Evolutionary conservation across 73 alveolate species (phyloP), one percentile per base, ranked within the genome.

Genomic region (Durusdinium trenchii): DNA sequence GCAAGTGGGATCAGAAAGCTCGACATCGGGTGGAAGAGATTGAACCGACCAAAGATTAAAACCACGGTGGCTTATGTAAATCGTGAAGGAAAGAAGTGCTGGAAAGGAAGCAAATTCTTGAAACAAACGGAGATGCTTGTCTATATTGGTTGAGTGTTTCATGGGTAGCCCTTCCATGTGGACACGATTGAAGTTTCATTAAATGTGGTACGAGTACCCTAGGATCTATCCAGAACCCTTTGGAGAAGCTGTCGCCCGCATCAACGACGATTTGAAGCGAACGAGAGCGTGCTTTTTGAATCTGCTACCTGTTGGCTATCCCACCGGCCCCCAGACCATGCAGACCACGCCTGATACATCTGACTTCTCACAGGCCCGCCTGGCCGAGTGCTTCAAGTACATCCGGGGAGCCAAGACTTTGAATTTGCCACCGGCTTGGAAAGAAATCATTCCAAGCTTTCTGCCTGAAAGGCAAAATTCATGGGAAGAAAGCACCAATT

Each of bases 311-410:
- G 9, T 42, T 20, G 60, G 9, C 1, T 3, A 26, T 40, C 90
- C 67, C 60, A 46, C 90, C 3, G 90, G 90, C 67, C 90, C 90
- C 1, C 67, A 79, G 67, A 79, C 48, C 52, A 46, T 79, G 90
- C 47, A 10, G 32, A 36, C 3, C 32, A 9, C 20, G 40, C 45
- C 84, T 73, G 26, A 36, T 23, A 40, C 6, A 36, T 3, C 84
- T 30, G 47, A 36, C 36, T 30, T 73, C 14, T 0, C 51, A 1
- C 1, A 40, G 2, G 90, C 90, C 26, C 47, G 48, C 90, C 90
- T 79, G 2, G 26, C 67, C 90, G 40, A 61, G 2, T 43, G 30
- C n/a, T 79, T 46, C 90, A 45, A 30, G 64, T 79, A 79, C 26
- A 36, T 73, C 32, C 35, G 84, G 84, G 35, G 12, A 12, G 84